Base-by-base conservation (phyloP, 2,329 filamentous ascomycete genomes). In the Colletotrichum filicis region DNA sequence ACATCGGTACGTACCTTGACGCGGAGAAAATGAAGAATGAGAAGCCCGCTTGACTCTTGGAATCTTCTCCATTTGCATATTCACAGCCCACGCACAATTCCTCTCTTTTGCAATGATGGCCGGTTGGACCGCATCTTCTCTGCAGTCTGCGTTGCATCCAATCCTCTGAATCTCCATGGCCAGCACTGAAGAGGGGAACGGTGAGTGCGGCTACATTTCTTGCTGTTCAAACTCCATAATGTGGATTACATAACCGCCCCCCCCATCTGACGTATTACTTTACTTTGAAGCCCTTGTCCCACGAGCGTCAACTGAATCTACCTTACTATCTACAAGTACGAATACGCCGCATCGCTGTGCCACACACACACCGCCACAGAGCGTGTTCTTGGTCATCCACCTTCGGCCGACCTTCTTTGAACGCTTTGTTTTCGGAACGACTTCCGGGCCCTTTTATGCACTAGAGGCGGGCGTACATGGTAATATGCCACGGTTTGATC, bases 21-120 rank as follows among this genome's bases (percentile, higher is more conserved):
- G 8, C 42, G 61, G 61, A 53, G 42, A 49, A 35, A 64, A 64
- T 55, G 61, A 28, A 64, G 46, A 64, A 22, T 49, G 19, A 64
- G 46, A 53, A 53, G 61, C 61, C 62, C 62, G 62, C 32, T 30
- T 49, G 42, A 49, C 16, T 42, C 35, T 52, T 46, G 26, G n/a
- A 24, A 14, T 57, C 49, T 24, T 22, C 52, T 58, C 56, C 19
- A n/a, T 30, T 58, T 58, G 24, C 19, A 49, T 22, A 49, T 49
- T 19, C 42, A 64, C 22, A 46, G 37, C 37, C 37, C 60, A 64
- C 61, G 61, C 61, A 64, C 61, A 64, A 64, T 37, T 64, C 32
- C 30, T 64, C 22, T 52, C 32, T 26, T 55, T 55, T 64, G 61
- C 30, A 55, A 55, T 5, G 61, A 46, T n/a, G 55, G 22, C 52